phyloP scores from a whole-genome alignment of 192 early-diverging fungal genomes.

The Coemansia asiatica region DNA sequence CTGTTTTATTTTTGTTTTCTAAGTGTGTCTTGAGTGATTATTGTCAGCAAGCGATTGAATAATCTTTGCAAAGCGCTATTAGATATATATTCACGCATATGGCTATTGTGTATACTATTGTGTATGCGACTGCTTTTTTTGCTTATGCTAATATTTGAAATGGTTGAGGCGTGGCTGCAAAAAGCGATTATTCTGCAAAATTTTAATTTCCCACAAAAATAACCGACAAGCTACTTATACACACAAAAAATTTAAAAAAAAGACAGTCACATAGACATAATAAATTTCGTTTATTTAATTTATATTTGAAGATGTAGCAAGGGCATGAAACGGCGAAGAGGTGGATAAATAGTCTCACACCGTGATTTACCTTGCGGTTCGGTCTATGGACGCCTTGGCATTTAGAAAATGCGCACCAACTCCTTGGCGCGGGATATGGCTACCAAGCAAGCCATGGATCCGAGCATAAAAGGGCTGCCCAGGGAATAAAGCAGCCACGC shows the following conservation, averaged over 20 bases:
- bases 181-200: no score
- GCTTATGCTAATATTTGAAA: constrained; percentile 5
- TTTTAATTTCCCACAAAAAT: no score
- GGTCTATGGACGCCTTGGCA: constrained; percentile 25
- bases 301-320: no score
- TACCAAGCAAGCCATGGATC: constrained; percentile 26
- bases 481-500: not conserved
- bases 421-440: constrained; percentile 47
- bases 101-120: not conserved
- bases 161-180: not conserved
- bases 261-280: not conserved
- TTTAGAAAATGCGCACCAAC: constrained; percentile 29
- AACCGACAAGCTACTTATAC: not conserved
- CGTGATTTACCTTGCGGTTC: constrained; percentile 40
- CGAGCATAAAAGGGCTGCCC: constrained; percentile 15
- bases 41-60: not conserved
- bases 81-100: no score
- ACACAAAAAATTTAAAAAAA: not conserved
- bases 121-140: not conserved
- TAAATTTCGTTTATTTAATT: no score
- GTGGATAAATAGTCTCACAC: constrained; percentile 8
- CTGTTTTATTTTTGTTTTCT: not conserved
- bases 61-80: no score
- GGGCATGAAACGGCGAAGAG: constrained; percentile 42
- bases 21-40: not conserved